These are phyloP conservation scores for Herpetomonas muscarum DNA, from an alignment of 208 protist species.

Conservation along the genomic window DNA sequence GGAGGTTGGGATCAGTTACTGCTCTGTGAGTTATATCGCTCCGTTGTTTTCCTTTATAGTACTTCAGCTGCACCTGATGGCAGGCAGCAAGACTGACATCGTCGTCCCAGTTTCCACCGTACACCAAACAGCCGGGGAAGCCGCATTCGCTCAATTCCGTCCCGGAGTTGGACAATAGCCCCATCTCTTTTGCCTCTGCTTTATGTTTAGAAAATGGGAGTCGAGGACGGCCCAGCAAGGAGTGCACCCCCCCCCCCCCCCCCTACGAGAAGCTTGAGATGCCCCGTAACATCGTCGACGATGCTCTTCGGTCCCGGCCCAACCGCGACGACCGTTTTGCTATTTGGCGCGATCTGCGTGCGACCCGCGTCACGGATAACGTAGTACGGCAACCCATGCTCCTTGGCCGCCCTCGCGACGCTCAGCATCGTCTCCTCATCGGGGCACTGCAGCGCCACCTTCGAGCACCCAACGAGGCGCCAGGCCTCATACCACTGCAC, in stretches of 20 bases:
- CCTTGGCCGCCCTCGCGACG: slow-evolving; percentile 34
- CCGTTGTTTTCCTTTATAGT: too few species aligned
- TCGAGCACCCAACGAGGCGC: slow-evolving; percentile 54
- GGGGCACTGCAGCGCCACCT: slow-evolving; percentile 78
- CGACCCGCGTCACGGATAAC: slow-evolving; percentile 89
- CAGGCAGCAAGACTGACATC: too few species aligned
- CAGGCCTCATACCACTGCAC: slow-evolving; percentile 78
- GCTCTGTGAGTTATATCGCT: too few species aligned
- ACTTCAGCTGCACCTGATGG: too few species aligned
- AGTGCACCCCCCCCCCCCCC: too few species aligned
- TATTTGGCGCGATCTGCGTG: slow-evolving; percentile 90
- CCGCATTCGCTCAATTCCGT: too few species aligned
- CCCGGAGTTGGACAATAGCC: too few species aligned
- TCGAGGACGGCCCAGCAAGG: too few species aligned
- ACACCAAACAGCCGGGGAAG: too few species aligned
- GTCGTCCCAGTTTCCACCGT: too few species aligned
- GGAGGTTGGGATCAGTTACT: too few species aligned
- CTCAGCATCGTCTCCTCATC: slow-evolving; percentile 68
- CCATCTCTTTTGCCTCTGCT: not conserved
- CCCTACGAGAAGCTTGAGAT: slow-evolving; percentile 92
- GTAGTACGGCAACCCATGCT: slow-evolving; percentile 51
- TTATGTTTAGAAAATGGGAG: slow-evolving; percentile 11
- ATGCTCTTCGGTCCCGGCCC: slow-evolving; percentile 70
- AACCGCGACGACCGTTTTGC: slow-evolving; percentile 89
- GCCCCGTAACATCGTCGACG: slow-evolving; percentile 83